Evolutionary conservation across 2,329 filamentous ascomycete genomes (phyloP).

Genomic region (Fusarium pseudograminearum): DNA sequence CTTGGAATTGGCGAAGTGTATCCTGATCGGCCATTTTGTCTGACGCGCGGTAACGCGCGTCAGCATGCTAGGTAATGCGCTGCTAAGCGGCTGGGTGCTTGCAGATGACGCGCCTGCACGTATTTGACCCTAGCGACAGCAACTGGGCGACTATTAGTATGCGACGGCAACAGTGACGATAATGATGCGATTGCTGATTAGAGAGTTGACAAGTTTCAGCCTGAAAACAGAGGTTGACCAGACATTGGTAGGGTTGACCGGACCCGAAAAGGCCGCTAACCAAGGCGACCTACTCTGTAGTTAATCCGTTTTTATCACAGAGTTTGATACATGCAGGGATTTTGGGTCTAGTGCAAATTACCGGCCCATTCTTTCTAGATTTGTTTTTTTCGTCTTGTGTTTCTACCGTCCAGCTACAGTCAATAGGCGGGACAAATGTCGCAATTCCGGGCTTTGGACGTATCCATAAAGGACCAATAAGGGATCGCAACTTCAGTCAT

Average conservation of each 20-base stretch:
- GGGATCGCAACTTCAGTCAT: neutral
- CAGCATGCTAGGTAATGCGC: constrained; percentile 1
- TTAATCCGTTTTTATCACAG: neutral
- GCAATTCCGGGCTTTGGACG: rapidly evolving
- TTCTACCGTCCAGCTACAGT: neutral
- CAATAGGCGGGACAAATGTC: too few species aligned
- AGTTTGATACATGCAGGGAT: neutral
- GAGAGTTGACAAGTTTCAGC: neutral
- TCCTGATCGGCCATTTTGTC: constrained; percentile 16
- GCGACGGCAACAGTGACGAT: neutral
- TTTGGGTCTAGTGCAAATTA: neutral
- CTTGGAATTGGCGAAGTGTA: constrained; percentile 2
- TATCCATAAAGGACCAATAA: neutral
- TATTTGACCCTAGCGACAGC: neutral
- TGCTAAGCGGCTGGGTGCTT: neutral
- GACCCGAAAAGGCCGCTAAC: neutral
- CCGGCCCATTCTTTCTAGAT: too few species aligned
- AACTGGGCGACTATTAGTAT: neutral
- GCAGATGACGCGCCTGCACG: neutral
- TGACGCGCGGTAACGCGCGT: neutral
- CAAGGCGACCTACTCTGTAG: neutral
- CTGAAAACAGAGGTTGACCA: neutral
- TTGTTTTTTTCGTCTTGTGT: neutral
- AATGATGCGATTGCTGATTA: neutral
- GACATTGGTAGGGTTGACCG: too few species aligned